Percentiles rank a stretch among this genome's conserved stretches.
Evolutionary conservation across 2,329 filamentous ascomycete species (phyloP).

Genomic region (Fonsecaea erecta): DNA sequence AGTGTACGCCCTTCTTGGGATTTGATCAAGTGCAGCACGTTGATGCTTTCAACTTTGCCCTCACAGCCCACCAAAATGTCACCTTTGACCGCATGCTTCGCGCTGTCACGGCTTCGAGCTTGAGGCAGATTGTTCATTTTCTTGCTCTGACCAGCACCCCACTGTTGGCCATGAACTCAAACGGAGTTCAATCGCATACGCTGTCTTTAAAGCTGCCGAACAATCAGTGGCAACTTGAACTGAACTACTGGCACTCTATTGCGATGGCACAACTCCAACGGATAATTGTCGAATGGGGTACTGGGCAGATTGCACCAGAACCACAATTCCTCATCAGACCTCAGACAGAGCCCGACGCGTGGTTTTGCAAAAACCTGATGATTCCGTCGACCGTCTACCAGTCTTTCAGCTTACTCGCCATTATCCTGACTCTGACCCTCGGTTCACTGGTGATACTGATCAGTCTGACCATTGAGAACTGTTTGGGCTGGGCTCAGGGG

Average conservation of each 20-base stretch:
- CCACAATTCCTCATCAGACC: slow-evolving; percentile 20
- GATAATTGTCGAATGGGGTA: slow-evolving; percentile 24
- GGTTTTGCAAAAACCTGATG: slow-evolving; percentile 32
- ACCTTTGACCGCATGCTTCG: slow-evolving; percentile 28
- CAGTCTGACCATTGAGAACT: slow-evolving; percentile 19
- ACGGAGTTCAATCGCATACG: slow-evolving; percentile 2
- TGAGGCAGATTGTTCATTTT: slow-evolving; percentile 11
- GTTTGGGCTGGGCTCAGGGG: slow-evolving; percentile 2
- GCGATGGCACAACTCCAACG: slow-evolving; percentile 32
- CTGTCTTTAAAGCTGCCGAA: slow-evolving; percentile 24
- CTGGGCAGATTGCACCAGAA: slow-evolving; percentile 29
- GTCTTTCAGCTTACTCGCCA: slow-evolving; percentile 27
- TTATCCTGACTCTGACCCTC: slow-evolving; percentile 25
- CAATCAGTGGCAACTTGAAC: slow-evolving; percentile 32
- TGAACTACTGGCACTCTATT: slow-evolving; percentile 32
- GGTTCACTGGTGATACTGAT: slow-evolving; percentile 20
- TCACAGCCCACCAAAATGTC: slow-evolving; percentile 23
- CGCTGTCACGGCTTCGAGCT: slow-evolving; percentile 15
- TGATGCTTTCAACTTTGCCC: slow-evolving; percentile 10
- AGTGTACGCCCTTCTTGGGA: slow-evolving; percentile 21
- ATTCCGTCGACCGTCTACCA: slow-evolving; percentile 25
- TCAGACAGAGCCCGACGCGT: slow-evolving; percentile 19
- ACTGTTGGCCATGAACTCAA: slow-evolving; percentile 20
- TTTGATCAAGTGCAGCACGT: slow-evolving; percentile 30
- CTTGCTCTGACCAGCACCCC: slow-evolving; percentile 16